These are phyloP conservation scores for Solanum hybrid DNA, from an alignment of 305 asterid species.

Conservation along the genomic window DNA sequence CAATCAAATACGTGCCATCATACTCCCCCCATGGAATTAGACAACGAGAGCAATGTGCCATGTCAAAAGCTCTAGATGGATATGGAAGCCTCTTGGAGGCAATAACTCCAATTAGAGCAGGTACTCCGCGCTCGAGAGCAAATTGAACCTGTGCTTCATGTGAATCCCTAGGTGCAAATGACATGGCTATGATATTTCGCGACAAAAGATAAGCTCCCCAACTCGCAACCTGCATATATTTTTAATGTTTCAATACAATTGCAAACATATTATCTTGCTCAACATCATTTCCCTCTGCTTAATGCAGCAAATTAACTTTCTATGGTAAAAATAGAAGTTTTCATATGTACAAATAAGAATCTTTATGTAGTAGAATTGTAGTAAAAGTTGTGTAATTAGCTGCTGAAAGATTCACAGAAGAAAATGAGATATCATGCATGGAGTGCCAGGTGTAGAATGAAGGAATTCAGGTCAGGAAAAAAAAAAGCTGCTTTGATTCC, in stretches of 20 bases:
- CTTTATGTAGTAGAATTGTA: background rate
- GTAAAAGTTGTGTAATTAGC: background rate
- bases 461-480: background rate
- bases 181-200: slow-evolving; percentile 17
- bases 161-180: slow-evolving; percentile 31
- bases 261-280: background rate
- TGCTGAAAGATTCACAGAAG: background rate
- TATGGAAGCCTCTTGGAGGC: slow-evolving; percentile 22
- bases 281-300: background rate
- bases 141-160: slow-evolving; percentile 36
- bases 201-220: slow-evolving; percentile 26
- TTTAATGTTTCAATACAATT: background rate
- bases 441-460: background rate
- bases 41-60: slow-evolving; percentile 33
- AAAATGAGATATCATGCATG: background rate
- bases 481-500: background rate
- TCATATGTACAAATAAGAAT: background rate
- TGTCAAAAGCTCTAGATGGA: slow-evolving; percentile 29
- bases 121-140: slow-evolving; percentile 30
- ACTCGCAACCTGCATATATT: slow-evolving; percentile 25
- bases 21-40: slow-evolving; percentile 24
- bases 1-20: slow-evolving; percentile 20
- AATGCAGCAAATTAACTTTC: background rate
- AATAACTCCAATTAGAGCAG: slow-evolving; percentile 26
- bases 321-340: background rate